A percentile compares a stretch with the other conserved stretches of the same genome.
These are phyloP conservation scores for Myriosclerotinia scirpicola DNA, from an alignment of 2,329 filamentous ascomycete species.

Conservation along the genomic window DNA sequence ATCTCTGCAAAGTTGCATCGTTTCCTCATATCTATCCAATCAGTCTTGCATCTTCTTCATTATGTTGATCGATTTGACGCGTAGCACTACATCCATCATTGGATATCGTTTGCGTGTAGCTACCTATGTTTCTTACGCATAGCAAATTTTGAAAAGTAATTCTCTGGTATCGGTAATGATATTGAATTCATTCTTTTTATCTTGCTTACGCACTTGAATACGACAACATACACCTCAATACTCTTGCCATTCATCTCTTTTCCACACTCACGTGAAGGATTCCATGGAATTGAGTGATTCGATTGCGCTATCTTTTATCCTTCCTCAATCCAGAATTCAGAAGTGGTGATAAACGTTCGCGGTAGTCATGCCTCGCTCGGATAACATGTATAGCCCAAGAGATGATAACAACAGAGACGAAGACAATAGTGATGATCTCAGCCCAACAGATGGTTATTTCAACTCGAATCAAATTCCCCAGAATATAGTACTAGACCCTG, in stretches of 20 bases:
- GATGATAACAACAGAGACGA: slow-evolving; percentile 18
- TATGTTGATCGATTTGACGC: neutral
- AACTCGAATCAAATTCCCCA: slow-evolving; percentile 27
- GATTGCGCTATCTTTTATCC: neutral
- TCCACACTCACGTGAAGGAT: neutral
- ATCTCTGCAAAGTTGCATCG: neutral
- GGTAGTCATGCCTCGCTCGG: slow-evolving; percentile 26
- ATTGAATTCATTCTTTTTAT: neutral
- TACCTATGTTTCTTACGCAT: neutral
- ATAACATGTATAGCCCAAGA: slow-evolving; percentile 34
- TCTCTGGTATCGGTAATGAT: neutral
- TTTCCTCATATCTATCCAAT: neutral
- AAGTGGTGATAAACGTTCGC: neutral
- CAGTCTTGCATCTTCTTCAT: neutral
- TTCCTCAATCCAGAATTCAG: too few species aligned
- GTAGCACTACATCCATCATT: neutral
- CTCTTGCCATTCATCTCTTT: neutral
- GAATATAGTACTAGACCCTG: slow-evolving; percentile 16
- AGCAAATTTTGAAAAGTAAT: neutral
- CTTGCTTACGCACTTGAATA: slow-evolving; percentile 4
- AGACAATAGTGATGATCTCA: slow-evolving; percentile 33
- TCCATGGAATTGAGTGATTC: neutral
- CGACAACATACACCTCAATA: neutral
- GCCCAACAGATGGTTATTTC: slow-evolving; percentile 40
- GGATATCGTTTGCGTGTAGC: neutral